A percentile compares a stretch with the other conserved stretches of the same genome.
Evolutionary conservation across 202 grass and related monocot species (phyloP).

Genomic region (Saccharum hybrid): DNA sequence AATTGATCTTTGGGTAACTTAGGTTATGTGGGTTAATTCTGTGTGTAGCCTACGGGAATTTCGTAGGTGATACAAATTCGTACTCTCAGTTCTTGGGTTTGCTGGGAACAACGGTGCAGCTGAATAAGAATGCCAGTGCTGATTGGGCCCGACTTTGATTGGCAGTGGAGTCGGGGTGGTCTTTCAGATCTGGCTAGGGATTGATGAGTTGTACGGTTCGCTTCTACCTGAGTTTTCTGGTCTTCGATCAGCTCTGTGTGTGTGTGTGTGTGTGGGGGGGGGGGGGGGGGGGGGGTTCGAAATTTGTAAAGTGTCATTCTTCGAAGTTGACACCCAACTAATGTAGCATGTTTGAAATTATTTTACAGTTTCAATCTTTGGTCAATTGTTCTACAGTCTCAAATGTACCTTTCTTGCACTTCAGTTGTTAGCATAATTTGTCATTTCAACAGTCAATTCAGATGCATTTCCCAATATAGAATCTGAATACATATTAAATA

Average conservation of each 20-base stretch:
- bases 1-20: slow-evolving; percentile 1
- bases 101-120: not conserved
- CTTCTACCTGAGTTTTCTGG: not conserved
- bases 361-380: not conserved
- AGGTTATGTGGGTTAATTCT: slow-evolving; percentile 20
- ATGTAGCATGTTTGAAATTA: not conserved
- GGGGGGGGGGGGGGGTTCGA: not conserved
- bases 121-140: slow-evolving; percentile 3
- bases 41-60: not conserved
- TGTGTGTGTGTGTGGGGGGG: not conserved
- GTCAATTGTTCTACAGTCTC: not conserved
- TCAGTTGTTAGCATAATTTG: not conserved
- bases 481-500: slow-evolving; percentile 20
- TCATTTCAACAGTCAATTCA: not conserved
- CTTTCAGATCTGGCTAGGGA: slow-evolving; percentile 12
- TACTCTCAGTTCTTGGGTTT: not conserved
- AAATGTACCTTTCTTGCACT: not conserved
- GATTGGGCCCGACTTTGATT: not conserved
- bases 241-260: not conserved
- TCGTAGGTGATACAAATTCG: not conserved
- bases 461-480: slow-evolving; percentile 12
- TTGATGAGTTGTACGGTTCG: not conserved
- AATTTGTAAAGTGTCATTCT: slow-evolving; percentile 15
- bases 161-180: not conserved
- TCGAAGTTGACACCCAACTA: not conserved